Percentiles rank a stretch among this genome's conserved stretches.
These are phyloP conservation scores for Sclerotinia minor DNA, from an alignment of 2,329 filamentous ascomycete species.

Conservation along the genomic window DNA sequence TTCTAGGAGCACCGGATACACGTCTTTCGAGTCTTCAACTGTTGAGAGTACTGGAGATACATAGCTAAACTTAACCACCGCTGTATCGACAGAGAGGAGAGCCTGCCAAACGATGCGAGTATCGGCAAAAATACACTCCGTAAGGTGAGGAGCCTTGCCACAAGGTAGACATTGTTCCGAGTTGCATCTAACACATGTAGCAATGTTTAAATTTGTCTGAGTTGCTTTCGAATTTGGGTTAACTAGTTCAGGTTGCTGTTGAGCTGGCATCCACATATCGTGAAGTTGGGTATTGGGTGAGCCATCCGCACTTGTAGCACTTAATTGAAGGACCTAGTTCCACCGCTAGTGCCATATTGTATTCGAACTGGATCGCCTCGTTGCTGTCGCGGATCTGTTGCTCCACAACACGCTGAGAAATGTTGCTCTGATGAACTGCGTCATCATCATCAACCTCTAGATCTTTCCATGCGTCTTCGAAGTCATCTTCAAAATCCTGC, in stretches of 20 bases:
- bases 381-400: rapidly evolving
- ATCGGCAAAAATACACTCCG: background rate
- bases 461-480: background rate
- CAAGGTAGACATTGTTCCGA: background rate
- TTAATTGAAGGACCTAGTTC: background rate
- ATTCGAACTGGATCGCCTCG: background rate
- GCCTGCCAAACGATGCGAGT: background rate
- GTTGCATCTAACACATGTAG: background rate
- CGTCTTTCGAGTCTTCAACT: background rate
- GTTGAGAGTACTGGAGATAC: background rate
- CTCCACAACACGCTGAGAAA: background rate
- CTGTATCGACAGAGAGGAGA: background rate
- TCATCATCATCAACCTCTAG: background rate
- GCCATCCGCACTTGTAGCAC: background rate
- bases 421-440: background rate
- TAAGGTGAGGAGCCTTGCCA: background rate
- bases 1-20: background rate
- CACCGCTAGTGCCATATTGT: background rate
- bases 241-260: background rate
- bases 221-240: background rate
- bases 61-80: background rate
- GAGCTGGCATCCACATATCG: background rate
- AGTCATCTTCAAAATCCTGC: background rate
- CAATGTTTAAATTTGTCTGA: background rate
- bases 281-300: background rate